Evolutionary conservation across 768 basidiomycete genomes (phyloP).

Genomic region (Lactarius indigo): DNA sequence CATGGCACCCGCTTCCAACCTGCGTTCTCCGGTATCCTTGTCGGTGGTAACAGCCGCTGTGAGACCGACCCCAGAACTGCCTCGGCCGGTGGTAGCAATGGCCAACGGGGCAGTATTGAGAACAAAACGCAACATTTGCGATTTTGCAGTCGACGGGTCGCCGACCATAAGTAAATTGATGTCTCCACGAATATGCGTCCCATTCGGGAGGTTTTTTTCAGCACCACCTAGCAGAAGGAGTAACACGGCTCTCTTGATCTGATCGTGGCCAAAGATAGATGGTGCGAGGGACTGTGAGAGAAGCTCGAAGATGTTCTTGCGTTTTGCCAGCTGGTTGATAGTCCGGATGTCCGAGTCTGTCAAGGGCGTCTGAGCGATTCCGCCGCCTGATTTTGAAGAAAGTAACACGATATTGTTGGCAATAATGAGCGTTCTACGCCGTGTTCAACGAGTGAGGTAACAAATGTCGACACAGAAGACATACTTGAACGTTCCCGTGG

Average conservation of each 20-base stretch:
- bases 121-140: constrained; percentile 93
- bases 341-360: constrained; percentile 93
- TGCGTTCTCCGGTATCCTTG: constrained; percentile 94
- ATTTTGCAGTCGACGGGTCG: constrained; percentile 98
- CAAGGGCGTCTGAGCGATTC: constrained; percentile 87
- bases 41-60: constrained; percentile 99
- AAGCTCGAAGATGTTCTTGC: constrained; percentile 79
- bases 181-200: constrained; percentile 98
- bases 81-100: constrained; percentile 96
- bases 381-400: constrained; percentile 92
- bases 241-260: constrained; percentile 92
- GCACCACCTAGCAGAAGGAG: constrained; percentile 93
- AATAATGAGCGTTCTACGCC: constrained; percentile 77
- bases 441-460: constrained; percentile 11
- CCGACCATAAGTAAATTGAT: constrained; percentile 99
- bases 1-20: constrained; percentile 99
- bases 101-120: constrained; percentile 94
- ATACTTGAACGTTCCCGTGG: constrained; percentile 91
- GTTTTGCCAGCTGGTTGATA: constrained; percentile 91
- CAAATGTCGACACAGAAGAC: constrained; percentile 26
- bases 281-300: constrained; percentile 95
- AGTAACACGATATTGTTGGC: constrained; percentile 95
- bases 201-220: constrained; percentile 96
- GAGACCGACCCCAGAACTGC: constrained; percentile 97
- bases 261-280: constrained; percentile 94